Base-by-base conservation (phyloP, 768 basidiomycete genomes). In the Scleroderma citrinum region DNA sequence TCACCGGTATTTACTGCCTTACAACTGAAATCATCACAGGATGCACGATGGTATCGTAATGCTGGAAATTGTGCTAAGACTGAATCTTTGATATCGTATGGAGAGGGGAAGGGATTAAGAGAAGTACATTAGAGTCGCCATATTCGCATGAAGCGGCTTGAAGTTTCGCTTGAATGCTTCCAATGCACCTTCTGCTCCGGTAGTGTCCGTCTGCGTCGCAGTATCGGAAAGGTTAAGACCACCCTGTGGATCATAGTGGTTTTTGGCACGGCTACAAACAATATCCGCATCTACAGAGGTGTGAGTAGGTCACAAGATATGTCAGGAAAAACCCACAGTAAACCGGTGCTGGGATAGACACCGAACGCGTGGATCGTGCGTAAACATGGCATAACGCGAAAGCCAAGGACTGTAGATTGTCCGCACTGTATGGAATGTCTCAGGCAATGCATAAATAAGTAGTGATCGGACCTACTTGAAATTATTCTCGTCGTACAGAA, bases 381-480 rank as follows among this genome's bases (percentile, higher is more conserved):
- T 88, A 92, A 0, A 88, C 81, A 41, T 92, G 87, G 58, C 87
- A 88, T 0, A 92, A 70, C 0, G 87, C 82, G 46, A 85, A 91
- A 0, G 87, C 82, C 3, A 83, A 62, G 0, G 76, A 74, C 56
- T 92, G 90, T 36, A 92, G 65, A 14, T 78, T 76, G 58, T 87
- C 83, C 14, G 83, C 73, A 23, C 82, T 85, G 50, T 10, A 46
- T 34, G 46, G 8, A 44, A 7, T 34, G 30, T 36, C 24, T 36
- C 64, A 34, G 51, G 57, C 35, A 44, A 30, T 10, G 34, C 44
- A 30, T 17, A 31, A 19, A 13, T 19, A 14, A 20, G 24, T 8
- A 41, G 29, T 19, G 19, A 21, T 5, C n/a, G 23, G 14, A 2
- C 20, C 59, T 46, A 85, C 81, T 69, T 76, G 67, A 89, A 83